Conservation (phyloP, 495 filamentous ascomycete species). For the Pseudotulostoma volvatum region DNA sequence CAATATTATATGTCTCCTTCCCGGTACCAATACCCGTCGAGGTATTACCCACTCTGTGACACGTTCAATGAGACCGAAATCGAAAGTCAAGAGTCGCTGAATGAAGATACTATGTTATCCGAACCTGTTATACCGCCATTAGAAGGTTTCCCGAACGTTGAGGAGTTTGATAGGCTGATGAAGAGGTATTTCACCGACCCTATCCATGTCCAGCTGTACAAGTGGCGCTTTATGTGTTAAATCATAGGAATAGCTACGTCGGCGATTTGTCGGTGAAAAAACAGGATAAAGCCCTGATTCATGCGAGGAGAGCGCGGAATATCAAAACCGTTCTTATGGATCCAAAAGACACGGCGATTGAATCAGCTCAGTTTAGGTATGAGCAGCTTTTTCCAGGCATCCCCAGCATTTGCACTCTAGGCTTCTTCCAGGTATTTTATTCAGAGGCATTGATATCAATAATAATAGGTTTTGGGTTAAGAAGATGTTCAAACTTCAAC, state of each 20-base stretch:
- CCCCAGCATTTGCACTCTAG: background rate
- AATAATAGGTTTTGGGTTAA: slow-evolving; percentile 39
- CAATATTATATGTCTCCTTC: slow-evolving; percentile 21
- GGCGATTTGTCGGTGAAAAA: slow-evolving; percentile 39
- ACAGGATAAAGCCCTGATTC: slow-evolving; percentile 42
- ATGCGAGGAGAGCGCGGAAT: slow-evolving; percentile 35
- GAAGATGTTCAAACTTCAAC: slow-evolving; percentile 40
- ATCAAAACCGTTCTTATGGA: slow-evolving; percentile 37
- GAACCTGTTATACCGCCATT: slow-evolving; percentile 27
- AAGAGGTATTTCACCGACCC: slow-evolving; percentile 26
- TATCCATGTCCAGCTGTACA: too few relatives aligned
- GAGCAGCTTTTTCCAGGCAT: slow-evolving; percentile 3
- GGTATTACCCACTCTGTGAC: slow-evolving; percentile 22
- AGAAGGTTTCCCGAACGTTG: slow-evolving; percentile 36
- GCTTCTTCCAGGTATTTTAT: background rate
- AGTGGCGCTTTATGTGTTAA: too few relatives aligned
- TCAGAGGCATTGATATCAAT: background rate
- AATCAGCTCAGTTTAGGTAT: slow-evolving; percentile 41
- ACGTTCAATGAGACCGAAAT: slow-evolving; percentile 22
- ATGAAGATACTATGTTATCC: slow-evolving; percentile 27
- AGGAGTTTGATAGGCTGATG: slow-evolving; percentile 37
- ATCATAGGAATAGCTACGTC: slow-evolving; percentile 28
- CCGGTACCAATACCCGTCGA: slow-evolving; percentile 20
- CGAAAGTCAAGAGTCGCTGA: slow-evolving; percentile 29
- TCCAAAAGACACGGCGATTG: slow-evolving; percentile 40